phyloP scores from a whole-genome alignment of 1,139 yeast species.

The Arxiozyma telluris region DNA sequence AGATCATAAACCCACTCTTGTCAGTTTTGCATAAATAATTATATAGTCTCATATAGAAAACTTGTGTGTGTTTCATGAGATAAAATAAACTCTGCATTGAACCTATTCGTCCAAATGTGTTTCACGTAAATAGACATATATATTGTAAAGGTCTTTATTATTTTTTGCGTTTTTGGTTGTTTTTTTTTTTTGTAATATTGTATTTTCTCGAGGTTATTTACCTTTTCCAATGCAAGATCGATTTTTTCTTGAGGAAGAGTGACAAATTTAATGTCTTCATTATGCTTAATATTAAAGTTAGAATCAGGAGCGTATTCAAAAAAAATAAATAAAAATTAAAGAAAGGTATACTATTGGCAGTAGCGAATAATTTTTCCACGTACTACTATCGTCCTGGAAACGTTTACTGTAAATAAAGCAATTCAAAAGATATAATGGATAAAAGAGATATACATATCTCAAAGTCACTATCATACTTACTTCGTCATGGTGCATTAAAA shows the following conservation, averaged over 20 bases:
- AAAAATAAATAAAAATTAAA: no score
- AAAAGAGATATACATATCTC: conserved; percentile 53
- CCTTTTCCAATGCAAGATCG: neutral
- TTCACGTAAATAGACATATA: neutral
- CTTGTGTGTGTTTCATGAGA: neutral
- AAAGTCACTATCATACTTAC: conserved; percentile 61
- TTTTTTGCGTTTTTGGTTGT: no score
- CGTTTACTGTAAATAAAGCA: neutral
- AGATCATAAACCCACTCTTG: conserved; percentile 8
- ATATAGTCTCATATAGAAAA: neutral
- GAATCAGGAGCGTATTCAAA: neutral
- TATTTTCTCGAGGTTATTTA: neutral
- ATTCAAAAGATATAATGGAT: neutral
- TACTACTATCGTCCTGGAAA: no score
- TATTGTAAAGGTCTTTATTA: no score
- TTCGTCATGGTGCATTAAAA: conserved; percentile 77
- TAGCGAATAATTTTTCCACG: neutral
- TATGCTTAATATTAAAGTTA: no score
- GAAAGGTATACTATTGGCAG: neutral
- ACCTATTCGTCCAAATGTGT: neutral
- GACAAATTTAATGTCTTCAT: neutral
- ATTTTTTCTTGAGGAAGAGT: neutral
- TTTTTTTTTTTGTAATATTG: no score
- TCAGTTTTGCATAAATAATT: conserved; percentile 6
- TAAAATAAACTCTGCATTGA: neutral